Evolutionary conservation across 2,329 filamentous ascomycete species (phyloP).

Genomic region (Ophiostoma perfectum): DNA sequence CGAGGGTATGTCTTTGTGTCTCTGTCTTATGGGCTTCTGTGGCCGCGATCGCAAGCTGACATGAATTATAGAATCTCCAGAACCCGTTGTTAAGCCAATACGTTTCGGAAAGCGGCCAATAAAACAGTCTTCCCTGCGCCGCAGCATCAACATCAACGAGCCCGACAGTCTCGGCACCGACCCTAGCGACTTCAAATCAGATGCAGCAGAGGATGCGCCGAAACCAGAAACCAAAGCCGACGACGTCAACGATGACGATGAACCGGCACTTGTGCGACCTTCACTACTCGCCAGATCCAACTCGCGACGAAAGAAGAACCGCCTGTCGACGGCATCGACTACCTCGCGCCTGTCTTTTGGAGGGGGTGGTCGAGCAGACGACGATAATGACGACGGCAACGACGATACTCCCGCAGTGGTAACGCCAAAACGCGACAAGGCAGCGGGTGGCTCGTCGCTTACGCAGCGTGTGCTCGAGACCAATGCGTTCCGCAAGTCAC

Average conservation of each 20-base stretch:
- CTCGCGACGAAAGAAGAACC: slow-evolving; percentile 61
- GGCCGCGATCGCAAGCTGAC: slow-evolving; percentile 19
- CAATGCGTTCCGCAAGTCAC: slow-evolving; percentile 40
- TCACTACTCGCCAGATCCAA: slow-evolving; percentile 40
- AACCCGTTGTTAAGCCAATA: slow-evolving; percentile 36
- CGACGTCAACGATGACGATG: slow-evolving; percentile 42
- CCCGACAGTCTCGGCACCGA: slow-evolving; percentile 29
- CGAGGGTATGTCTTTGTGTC: slow-evolving; percentile 32
- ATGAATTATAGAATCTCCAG: slow-evolving; percentile 31
- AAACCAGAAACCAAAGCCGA: background rate
- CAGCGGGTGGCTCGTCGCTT: slow-evolving; percentile 11
- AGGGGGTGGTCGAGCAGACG: slow-evolving; percentile 43
- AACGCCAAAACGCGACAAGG: slow-evolving; percentile 46
- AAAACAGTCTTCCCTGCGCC: slow-evolving; percentile 55
- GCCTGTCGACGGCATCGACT: slow-evolving; percentile 38
- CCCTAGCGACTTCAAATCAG: background rate
- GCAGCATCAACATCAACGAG: slow-evolving; percentile 47
- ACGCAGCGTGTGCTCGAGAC: slow-evolving; percentile 34
- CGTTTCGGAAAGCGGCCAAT: slow-evolving; percentile 49
- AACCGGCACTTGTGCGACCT: slow-evolving; percentile 48
- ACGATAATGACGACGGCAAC: slow-evolving; percentile 39
- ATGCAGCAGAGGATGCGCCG: slow-evolving; percentile 1
- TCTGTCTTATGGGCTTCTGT: slow-evolving; percentile 24
- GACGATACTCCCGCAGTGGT: slow-evolving; percentile 39
- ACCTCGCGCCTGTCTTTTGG: slow-evolving; percentile 69